Evolutionary conservation across 2,329 filamentous ascomycete species (phyloP), one percentile per base, ranked within the genome.

Genomic region (Elsinoe australis): DNA sequence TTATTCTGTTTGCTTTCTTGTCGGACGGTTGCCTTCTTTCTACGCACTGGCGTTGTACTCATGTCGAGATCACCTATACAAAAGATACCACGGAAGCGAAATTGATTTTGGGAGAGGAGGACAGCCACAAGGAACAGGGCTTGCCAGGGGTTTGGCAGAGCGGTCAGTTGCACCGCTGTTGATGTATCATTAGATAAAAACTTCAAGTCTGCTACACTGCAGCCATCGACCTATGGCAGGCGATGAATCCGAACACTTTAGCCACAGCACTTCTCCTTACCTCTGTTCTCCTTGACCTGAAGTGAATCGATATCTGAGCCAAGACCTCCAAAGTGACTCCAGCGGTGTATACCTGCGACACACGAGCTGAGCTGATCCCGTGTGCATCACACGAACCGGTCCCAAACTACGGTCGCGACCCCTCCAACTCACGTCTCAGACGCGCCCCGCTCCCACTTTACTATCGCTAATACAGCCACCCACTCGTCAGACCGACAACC

Each of bases 21-120:
- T 26, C 21, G 39, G 39, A 18, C 28, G 39, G 39, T 31, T 31
- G 12, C 21, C 26, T 44, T 21, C 31, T 15, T 18, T 44, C 28
- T 9, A 31, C 24, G 39, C 39, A 19, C 28, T 29, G 45, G 45
- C 45, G 45, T 31, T 38, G 34, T 38, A 48, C 15, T 28, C 15
- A 48, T 38, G 19, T 31, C n/a, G 10, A 38, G 22, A 21, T 39
- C 26, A 38, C 22, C 33, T 15, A 38, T 21, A 38, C 8, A 48
- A 48, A 48, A 48, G 45, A 48, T 48, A 48, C 45, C 45, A 48
- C 33, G 39, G 39, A 29, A 44, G 39, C 39, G 39, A 44, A 15
- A 28, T 44, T 21, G 24, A 24, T 15, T 4, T 22, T 12, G 12
- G 22, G 21, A 31, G 5, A 15, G 39, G 14, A 44, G n/a, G 14